Conservation (phyloP, 306 rosid species). For the Styphnolobium japonicum region DNA sequence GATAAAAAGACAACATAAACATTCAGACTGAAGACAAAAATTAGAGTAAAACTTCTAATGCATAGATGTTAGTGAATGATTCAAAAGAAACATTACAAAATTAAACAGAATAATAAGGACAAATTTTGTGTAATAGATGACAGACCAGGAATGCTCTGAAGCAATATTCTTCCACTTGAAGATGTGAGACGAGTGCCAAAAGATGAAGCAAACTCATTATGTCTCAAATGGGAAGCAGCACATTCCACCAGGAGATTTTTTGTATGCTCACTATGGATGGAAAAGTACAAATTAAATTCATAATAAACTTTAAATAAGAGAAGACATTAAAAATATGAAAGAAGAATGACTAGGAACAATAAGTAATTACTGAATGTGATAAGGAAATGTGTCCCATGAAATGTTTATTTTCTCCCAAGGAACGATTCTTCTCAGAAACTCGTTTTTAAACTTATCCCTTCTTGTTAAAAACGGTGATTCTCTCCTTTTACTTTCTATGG, state of each 20-base stretch:
- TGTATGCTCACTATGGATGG: constrained; percentile 57
- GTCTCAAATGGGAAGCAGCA: constrained; percentile 82
- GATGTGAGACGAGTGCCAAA: constrained; percentile 81
- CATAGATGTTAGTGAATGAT: background rate
- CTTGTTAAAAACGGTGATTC: constrained; percentile 78
- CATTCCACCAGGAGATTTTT: constrained; percentile 86
- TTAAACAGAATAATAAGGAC: background rate
- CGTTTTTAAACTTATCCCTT: constrained; percentile 77
- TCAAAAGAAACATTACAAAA: background rate
- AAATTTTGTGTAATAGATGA: constrained; percentile 20
- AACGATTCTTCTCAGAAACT: constrained; percentile 77
- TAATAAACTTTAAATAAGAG: constrained; percentile 3
- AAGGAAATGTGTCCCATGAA: constrained; percentile 93
- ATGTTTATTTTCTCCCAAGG: constrained; percentile 93
- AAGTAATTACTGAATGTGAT: constrained; percentile 69
- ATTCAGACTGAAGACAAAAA: background rate
- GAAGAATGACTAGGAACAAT: constrained; percentile 2
- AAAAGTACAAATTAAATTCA: constrained; percentile 14
- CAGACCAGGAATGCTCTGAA: constrained; percentile 92
- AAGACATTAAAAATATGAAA: background rate
- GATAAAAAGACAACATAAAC: constrained; percentile 22
- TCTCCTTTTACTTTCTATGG: constrained; percentile 62
- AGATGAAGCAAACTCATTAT: constrained; percentile 46
- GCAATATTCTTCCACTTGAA: constrained; percentile 88
- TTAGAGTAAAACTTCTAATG: background rate